Conservation (phyloP, 305 asterid species). For the Rubia occidens region DNA sequence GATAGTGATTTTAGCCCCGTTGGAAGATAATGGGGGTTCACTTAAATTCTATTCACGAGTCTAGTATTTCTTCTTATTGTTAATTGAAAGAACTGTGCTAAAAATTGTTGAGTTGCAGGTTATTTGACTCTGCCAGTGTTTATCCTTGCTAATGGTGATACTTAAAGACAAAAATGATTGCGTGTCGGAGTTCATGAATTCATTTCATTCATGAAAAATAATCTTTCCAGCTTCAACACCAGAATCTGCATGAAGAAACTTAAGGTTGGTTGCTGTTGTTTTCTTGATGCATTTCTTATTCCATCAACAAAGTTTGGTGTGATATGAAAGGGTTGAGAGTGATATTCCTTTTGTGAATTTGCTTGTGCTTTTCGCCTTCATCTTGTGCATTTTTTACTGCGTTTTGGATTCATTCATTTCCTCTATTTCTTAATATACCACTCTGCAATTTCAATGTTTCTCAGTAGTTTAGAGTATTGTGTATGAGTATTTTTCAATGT, state of each 20-base stretch:
- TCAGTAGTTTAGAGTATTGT: no score
- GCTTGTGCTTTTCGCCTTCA: background rate
- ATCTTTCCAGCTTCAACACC: background rate
- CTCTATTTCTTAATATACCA: no score
- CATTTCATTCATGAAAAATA: background rate
- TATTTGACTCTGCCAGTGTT: background rate
- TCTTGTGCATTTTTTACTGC: no score
- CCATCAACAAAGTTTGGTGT: no score
- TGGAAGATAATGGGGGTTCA: background rate
- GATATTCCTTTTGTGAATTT: no score
- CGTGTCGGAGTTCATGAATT: background rate
- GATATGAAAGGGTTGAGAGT: no score
- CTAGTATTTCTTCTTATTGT: conserved; percentile 6
- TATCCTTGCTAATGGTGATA: background rate
- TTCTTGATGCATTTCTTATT: background rate
- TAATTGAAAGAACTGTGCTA: background rate
- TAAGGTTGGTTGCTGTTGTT: background rate
- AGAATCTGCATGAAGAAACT: background rate
- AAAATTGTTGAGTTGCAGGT: background rate
- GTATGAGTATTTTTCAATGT: no score
- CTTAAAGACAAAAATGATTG: background rate
- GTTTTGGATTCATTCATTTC: no score
- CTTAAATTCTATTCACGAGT: conserved; percentile 14
- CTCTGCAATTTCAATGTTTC: no score
- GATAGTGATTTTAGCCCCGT: conserved; percentile 2